These are phyloP conservation scores for Sarcodon sp. DNA, from an alignment of 768 basidiomycete species.

Conservation along the genomic window DNA sequence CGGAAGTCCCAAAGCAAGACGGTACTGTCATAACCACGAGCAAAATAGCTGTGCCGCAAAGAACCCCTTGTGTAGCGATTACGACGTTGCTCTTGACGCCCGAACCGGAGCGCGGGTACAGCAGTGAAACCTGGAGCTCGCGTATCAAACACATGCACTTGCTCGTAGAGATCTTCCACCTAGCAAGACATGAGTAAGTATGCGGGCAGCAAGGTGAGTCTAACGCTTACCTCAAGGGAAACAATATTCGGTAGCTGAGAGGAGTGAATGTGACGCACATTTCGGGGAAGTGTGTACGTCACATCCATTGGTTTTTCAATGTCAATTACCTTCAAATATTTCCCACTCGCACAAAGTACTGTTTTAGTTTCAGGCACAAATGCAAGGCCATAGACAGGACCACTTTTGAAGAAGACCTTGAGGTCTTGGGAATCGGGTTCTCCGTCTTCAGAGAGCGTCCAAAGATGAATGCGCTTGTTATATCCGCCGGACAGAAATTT, in stretches of 20 bases:
- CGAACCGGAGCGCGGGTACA: constrained; percentile 30
- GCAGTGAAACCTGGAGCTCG: constrained; percentile 25
- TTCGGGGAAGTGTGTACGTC: too few relatives aligned
- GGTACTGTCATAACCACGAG: constrained; percentile 30
- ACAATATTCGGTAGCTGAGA: constrained; percentile 16
- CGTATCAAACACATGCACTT: constrained; percentile 35
- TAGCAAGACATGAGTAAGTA: constrained; percentile 13
- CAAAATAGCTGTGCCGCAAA: constrained; percentile 27
- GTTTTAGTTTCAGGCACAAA: constrained; percentile 7
- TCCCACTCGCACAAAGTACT: background rate
- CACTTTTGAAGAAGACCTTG: constrained; percentile 13
- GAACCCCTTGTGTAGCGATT: constrained; percentile 23
- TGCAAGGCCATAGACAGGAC: constrained; percentile 24
- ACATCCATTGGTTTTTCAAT: too few relatives aligned
- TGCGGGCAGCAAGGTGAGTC: constrained; percentile 2
- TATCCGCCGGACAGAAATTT: constrained; percentile 36
- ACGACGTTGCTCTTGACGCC: constrained; percentile 19
- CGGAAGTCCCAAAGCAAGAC: constrained; percentile 39
- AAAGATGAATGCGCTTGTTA: constrained; percentile 29
- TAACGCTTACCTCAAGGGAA: constrained; percentile 31
- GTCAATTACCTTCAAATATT: constrained; percentile 10
- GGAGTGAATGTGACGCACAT: constrained; percentile 2
- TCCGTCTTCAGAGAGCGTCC: constrained; percentile 17
- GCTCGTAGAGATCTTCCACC: constrained; percentile 36
- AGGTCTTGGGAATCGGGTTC: constrained; percentile 15